These are phyloP conservation scores for Eucalyptus caleyi DNA, from an alignment of 345 rosid species.

Conservation along the genomic window DNA sequence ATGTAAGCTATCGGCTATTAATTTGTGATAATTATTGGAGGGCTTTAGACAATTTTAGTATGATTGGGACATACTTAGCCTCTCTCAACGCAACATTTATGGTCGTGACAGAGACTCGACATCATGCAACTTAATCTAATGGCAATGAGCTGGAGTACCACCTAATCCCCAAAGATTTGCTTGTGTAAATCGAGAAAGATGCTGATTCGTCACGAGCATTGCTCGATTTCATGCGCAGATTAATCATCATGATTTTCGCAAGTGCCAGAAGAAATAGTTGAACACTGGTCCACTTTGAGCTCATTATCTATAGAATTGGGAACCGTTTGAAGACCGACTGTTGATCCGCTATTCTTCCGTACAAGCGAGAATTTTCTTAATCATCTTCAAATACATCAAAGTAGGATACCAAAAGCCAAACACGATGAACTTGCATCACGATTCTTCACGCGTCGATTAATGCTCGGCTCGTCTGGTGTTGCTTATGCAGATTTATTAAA, in stretches of 20 bases:
- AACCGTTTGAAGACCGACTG: neutral
- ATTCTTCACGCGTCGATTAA: neutral
- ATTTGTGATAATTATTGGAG: neutral
- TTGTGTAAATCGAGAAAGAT: neutral
- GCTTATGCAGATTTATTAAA: neutral
- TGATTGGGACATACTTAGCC: neutral
- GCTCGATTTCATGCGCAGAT: neutral
- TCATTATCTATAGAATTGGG: neutral
- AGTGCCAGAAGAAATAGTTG: neutral
- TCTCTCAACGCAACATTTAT: neutral
- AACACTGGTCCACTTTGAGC: neutral
- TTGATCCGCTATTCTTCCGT: neutral
- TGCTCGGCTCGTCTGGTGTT: neutral
- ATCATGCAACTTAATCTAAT: neutral
- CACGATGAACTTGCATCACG: neutral
- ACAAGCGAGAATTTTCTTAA: neutral
- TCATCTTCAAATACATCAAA: neutral
- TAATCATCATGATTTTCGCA: neutral
- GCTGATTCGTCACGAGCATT: neutral
- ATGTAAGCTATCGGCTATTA: neutral
- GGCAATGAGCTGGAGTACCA: neutral
- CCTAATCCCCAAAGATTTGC: neutral
- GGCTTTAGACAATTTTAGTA: neutral
- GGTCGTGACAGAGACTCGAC: neutral
- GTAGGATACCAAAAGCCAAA: neutral